A percentile compares a stretch with the other conserved stretches of the same genome.
Evolutionary conservation across 129 eudicot genomes (phyloP).

Genomic region (Arctium minus): DNA sequence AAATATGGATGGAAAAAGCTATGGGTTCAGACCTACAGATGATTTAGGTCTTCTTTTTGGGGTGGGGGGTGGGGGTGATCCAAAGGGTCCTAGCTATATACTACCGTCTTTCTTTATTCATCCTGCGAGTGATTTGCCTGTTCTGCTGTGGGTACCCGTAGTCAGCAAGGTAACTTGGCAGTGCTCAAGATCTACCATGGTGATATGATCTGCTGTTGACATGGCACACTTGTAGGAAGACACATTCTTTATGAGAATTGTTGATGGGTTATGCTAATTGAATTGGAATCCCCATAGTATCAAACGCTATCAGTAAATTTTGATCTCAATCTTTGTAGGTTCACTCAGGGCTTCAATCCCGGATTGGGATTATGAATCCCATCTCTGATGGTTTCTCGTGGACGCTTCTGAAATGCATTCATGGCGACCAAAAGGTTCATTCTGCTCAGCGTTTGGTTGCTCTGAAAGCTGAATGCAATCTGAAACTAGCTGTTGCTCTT

Average conservation of each 20-base stretch:
- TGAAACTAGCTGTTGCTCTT: slow-evolving; percentile 91
- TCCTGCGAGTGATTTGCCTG: too few species aligned
- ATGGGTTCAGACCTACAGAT: neutral
- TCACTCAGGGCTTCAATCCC: slow-evolving; percentile 71
- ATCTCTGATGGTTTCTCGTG: slow-evolving; percentile 78
- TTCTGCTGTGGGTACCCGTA: too few species aligned
- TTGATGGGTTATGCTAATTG: neutral
- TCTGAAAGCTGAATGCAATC: slow-evolving; percentile 88
- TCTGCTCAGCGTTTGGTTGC: slow-evolving; percentile 70
- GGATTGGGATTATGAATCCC: slow-evolving; percentile 53
- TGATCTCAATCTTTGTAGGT: slow-evolving; percentile 43
- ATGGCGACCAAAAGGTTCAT: slow-evolving; percentile 73
- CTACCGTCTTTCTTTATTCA: too few species aligned
- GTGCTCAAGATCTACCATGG: too few species aligned
- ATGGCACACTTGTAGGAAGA: neutral
- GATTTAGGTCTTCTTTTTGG: too few species aligned
- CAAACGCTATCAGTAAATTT: neutral
- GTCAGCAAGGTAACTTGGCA: too few species aligned
- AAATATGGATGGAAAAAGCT: slow-evolving; percentile 4
- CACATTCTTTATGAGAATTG: neutral
- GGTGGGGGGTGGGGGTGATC: too few species aligned
- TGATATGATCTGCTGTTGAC: too few species aligned
- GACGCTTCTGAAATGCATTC: slow-evolving; percentile 81
- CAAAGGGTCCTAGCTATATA: too few species aligned
- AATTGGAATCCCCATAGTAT: neutral